Base-by-base conservation (phyloP, 257 asterid genomes). In the Nicotiana tabacum region DNA sequence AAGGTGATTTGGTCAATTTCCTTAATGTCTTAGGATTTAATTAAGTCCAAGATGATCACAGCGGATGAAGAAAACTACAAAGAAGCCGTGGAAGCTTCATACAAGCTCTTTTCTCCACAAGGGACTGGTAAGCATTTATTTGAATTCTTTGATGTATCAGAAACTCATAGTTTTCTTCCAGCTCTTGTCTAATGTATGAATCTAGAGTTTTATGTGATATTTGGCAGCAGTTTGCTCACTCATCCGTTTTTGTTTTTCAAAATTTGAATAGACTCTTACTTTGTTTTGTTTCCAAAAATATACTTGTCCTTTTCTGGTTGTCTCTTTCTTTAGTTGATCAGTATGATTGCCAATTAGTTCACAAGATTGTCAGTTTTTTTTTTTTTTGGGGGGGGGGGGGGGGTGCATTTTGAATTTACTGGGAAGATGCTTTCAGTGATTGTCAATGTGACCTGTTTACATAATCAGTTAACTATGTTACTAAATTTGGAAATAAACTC, bases 31-130 rank as follows among this genome's bases (percentile, higher is more conserved):
- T 86, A 96, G 99, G 97, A 94, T 83, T 87, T 90, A 80, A 88
- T 96, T 84, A 96, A 92, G 92, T 83, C 92, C 85, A 93, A 87
- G 90, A 96, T 88, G 97, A 88, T 84, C 84, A 90, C 94, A 65
- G 69, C 84, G 9, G 99, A 96, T 87, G 99, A 96, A 87, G 99
- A 94, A 85, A 94, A 96, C 87, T 96, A 92, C 87, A 96, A 90
- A 85, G 99, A 96, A 91, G 99, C 99, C 78, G 88, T 92, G 27
- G 97, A 94, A 72, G 98, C 97, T 85, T 92, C 98, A 70, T 94
- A 88, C 86, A 96, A 96, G 89, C 92, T 96, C 61, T 96, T 92
- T 88, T 89, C 97, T 83, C 92, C 97, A 78, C 90, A 72, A 90
- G 99, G 98, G 89, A 93, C 94, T 76, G 92, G 99, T 96, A 91